These are phyloP conservation scores for Malania oleifera DNA, from an alignment of 164 flowering plant species.

Conservation along the genomic window DNA sequence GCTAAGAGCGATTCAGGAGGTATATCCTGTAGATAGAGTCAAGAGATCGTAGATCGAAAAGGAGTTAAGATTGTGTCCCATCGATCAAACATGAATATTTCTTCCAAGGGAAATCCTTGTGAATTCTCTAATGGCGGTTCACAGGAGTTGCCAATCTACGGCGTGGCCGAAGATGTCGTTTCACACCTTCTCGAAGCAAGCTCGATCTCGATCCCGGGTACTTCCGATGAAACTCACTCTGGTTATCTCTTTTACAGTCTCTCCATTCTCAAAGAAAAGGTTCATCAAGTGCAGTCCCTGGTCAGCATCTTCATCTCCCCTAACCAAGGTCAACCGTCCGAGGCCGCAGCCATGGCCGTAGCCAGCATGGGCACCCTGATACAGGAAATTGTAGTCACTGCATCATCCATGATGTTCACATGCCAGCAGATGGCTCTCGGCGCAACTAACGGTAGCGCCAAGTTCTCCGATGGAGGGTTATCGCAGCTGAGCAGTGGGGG, in stretches of 20 bases:
- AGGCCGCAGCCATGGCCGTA: slow-evolving; percentile 30
- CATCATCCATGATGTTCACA: slow-evolving; percentile 64
- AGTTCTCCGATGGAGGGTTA: background rate
- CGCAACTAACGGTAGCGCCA: background rate
- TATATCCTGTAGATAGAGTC: background rate
- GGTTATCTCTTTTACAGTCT: slow-evolving; percentile 43
- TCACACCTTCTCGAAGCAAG: slow-evolving; percentile 15
- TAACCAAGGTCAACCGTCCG: slow-evolving; percentile 22
- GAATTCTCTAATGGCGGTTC: too few species aligned
- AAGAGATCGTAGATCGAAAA: slow-evolving; percentile 6
- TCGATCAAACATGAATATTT: too few species aligned
- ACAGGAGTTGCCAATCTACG: slow-evolving; percentile 24
- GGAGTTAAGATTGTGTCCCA: slow-evolving; percentile 30
- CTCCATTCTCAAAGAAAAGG: slow-evolving; percentile 52
- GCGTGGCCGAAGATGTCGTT: slow-evolving; percentile 11
- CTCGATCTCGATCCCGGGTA: background rate
- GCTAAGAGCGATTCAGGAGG: background rate
- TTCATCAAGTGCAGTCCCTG: slow-evolving; percentile 48
- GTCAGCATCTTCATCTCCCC: slow-evolving; percentile 27
- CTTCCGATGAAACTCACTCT: slow-evolving; percentile 11
- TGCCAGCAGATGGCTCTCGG: slow-evolving; percentile 49
- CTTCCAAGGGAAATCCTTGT: too few species aligned
- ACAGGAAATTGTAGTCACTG: slow-evolving; percentile 55
- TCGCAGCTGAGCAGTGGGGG: background rate
- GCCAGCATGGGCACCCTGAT: slow-evolving; percentile 38